Base-by-base conservation (phyloP, 139 green algal genomes). In the Mychonastes homosphaera region DNA sequence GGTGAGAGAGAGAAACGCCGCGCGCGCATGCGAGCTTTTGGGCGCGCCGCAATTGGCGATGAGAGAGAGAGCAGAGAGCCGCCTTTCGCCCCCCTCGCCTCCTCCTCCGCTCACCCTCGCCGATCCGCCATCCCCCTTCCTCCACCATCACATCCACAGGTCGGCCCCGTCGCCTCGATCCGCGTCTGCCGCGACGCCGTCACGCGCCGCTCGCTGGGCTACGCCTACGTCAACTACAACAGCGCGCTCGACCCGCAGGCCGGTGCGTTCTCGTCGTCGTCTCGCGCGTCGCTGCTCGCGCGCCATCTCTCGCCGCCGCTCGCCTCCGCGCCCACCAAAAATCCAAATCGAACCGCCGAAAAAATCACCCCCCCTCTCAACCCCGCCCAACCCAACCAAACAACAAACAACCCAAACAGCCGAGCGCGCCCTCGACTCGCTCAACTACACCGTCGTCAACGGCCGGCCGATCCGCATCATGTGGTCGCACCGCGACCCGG, bases 191-290 rank as follows among this genome's bases (percentile, higher is more conserved):
- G 87, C 21, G 87, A 96, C 64, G 80, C 87, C 15, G 85, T 95
- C 12, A 95, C 89, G 23, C 79, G 86, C 57, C 82, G 86, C 63
- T 95, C 87, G 2, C 74, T 96, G 59, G 89, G 89, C 70, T 96
- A 96, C 55, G 89, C 86, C 16, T 96, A 96, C 60, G 88, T 96
- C 18, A 96, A 96, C 78, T 96, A 89, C 82, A 95, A 94, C 72
- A 71, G 64, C 48, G 69, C 74, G 6, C 56, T 92, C 58, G 88
- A 96, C 71, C 64, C 85, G 48, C 43, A 69, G 52, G 85, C 84
- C 53, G 83, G 85, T 90, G 62, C 67, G 81, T 55, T 39, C 0
- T n/a, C n/a, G n/a, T n/a, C n/a, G n/a, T n/a, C n/a, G n/a, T n/a
- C n/a, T n/a, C n/a, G n/a, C n/a, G n/a, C n/a, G n/a, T n/a, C n/a